Conservation (phyloP, 805 yeast species). For the Wilhelminamyces savonicus region DNA sequence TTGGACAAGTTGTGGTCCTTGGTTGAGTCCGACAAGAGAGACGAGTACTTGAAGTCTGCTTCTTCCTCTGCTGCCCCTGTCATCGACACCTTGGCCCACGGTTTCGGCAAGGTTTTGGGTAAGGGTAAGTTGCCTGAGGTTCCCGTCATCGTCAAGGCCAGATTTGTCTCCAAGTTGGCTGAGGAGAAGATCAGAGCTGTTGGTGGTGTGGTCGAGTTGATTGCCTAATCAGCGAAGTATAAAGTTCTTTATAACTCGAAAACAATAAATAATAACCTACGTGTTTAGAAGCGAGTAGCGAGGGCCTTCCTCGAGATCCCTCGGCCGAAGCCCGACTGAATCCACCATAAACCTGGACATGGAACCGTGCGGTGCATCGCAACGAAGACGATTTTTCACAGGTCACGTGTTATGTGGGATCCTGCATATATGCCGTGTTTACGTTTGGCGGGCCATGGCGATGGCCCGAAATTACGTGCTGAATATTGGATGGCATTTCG, state of each 20-base stretch:
- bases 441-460: no score
- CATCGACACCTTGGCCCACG: conserved; percentile 98
- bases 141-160: conserved; percentile 98
- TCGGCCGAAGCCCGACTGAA: no score
- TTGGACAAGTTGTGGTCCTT: conserved; percentile 98
- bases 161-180: conserved; percentile 98
- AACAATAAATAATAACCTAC: no score
- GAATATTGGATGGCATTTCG: no score
- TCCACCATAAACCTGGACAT: no score
- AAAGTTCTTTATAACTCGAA: neutral
- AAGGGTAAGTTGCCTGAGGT: conserved; percentile 97
- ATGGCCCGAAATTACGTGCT: no score
- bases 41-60: conserved; percentile 80
- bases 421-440: no score
- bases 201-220: conserved; percentile 99
- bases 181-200: conserved; percentile 99
- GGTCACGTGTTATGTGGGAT: no score
- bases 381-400: no score
- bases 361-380: no score
- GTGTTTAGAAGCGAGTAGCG: no score
- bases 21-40: conserved; percentile 90
- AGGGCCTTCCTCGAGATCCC: no score
- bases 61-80: conserved; percentile 93
- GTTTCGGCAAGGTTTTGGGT: conserved; percentile 99
- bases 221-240: conserved; percentile 60